Evolutionary conservation across 2,329 filamentous ascomycete genomes (phyloP).

Genomic region (Pseudogymnoascus sp.): DNA sequence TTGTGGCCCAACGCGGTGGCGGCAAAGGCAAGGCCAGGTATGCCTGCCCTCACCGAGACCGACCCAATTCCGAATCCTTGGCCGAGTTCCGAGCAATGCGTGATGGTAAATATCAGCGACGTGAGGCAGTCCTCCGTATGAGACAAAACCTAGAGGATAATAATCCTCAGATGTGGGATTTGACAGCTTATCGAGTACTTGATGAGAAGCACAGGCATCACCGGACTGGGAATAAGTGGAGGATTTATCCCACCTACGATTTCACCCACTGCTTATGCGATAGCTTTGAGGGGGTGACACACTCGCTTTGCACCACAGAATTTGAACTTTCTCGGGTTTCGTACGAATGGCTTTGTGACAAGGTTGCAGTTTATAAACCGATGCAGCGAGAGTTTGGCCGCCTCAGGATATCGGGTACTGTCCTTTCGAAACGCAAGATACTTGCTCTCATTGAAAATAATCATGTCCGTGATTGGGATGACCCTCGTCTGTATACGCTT

Average conservation of each 20-base stretch:
- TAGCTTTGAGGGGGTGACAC: constrained; percentile 85
- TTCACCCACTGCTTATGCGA: constrained; percentile 88
- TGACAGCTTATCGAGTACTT: constrained; percentile 81
- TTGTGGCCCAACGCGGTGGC: constrained; percentile 81
- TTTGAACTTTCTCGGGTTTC: constrained; percentile 78
- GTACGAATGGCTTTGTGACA: constrained; percentile 84
- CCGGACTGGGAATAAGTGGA: constrained; percentile 76
- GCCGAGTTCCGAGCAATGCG: constrained; percentile 82
- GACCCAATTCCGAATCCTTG: constrained; percentile 68
- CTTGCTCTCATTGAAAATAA: constrained; percentile 69
- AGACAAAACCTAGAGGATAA: constrained; percentile 77
- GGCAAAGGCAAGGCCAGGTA: constrained; percentile 63
- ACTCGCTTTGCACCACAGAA: constrained; percentile 88
- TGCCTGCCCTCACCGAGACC: constrained; percentile 71
- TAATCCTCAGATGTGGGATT: constrained; percentile 95
- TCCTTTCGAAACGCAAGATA: constrained; percentile 81
- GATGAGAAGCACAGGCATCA: constrained; percentile 58
- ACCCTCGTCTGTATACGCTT: constrained; percentile 82
- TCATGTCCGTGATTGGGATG: constrained; percentile 80
- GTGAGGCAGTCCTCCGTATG: constrained; percentile 83
- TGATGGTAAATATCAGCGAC: constrained; percentile 84
- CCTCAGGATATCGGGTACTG: constrained; percentile 73
- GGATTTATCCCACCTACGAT: constrained; percentile 92
- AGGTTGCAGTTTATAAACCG: constrained; percentile 74
- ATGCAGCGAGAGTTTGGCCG: constrained; percentile 87